Evolutionary conservation across 495 filamentous ascomycete genomes (phyloP).

Genomic region (Penicillium daleae): DNA sequence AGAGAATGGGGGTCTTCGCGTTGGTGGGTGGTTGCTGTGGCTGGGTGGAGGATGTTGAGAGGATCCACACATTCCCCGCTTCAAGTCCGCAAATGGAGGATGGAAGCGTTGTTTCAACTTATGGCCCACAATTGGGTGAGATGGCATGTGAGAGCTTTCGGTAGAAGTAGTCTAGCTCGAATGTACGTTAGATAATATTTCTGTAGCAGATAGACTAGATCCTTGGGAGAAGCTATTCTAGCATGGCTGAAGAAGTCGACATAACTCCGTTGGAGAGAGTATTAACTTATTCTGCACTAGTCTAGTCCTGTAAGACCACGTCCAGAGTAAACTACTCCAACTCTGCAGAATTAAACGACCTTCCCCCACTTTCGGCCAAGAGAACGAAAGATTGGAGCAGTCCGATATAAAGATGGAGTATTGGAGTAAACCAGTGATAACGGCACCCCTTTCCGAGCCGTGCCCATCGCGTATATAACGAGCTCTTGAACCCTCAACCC

Average conservation of each 20-base stretch:
- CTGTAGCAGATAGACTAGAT: background rate
- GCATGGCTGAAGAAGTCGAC: background rate
- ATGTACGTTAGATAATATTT: background rate
- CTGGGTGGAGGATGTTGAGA: background rate
- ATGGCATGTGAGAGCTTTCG: background rate
- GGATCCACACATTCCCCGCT: constrained; percentile 1
- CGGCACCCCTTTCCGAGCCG: constrained; percentile 17
- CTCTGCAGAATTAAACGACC: background rate
- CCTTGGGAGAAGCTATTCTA: background rate
- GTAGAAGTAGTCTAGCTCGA: no score
- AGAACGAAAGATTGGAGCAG: background rate
- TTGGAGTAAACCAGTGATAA: constrained; percentile 10
- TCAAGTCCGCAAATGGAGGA: background rate
- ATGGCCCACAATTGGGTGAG: background rate
- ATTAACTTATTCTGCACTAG: background rate
- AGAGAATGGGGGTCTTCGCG: background rate
- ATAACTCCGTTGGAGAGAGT: background rate
- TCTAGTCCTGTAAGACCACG: no score
- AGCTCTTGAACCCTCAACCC: background rate
- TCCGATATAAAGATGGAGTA: background rate
- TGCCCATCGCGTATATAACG: background rate
- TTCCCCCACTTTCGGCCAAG: constrained; percentile 8
- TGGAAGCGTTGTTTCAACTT: background rate
- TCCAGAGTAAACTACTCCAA: background rate
- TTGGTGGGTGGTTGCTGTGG: background rate